Percentiles rank a stretch among this genome's conserved stretches.
phyloP scores from a whole-genome alignment of 2,329 filamentous ascomycete genomes.

The Hymenoscyphus infarciens region DNA sequence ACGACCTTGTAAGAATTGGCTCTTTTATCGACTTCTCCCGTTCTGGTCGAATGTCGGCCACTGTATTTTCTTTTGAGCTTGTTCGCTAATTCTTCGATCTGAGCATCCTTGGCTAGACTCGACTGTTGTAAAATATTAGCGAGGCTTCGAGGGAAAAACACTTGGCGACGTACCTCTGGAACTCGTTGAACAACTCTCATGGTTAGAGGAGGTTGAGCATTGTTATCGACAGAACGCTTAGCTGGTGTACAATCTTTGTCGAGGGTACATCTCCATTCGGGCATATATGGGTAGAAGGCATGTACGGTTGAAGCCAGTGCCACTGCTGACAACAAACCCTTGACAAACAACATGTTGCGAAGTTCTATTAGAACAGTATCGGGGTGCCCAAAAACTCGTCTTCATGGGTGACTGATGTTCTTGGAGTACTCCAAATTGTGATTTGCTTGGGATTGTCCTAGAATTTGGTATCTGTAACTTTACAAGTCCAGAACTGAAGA shows the following conservation, averaged over 20 bases:
- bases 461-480: background rate
- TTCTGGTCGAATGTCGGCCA: constrained; percentile 8
- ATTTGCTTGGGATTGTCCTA: background rate
- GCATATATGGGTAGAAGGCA: constrained; percentile 30
- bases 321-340: constrained; percentile 14
- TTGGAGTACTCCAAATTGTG: background rate
- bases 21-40: constrained; percentile 22
- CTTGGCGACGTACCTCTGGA: constrained; percentile 21
- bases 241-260: constrained; percentile 13
- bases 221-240: constrained; percentile 13
- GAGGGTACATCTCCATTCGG: constrained; percentile 26
- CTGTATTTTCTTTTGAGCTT: constrained; percentile 30
- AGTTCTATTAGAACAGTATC: background rate
- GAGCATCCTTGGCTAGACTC: constrained; percentile 19
- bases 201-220: constrained; percentile 6
- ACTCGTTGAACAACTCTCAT: constrained; percentile 22
- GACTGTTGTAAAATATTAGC: constrained; percentile 10
- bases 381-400: background rate
- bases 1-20: constrained; percentile 26
- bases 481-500: no score
- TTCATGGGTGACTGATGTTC: background rate
- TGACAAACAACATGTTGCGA: constrained; percentile 23
- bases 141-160: background rate
- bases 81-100: constrained; percentile 22
- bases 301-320: constrained; percentile 20